These are phyloP conservation scores for Syzygium aqueum DNA, from an alignment of 345 rosid genomes.

Conservation along the genomic window DNA sequence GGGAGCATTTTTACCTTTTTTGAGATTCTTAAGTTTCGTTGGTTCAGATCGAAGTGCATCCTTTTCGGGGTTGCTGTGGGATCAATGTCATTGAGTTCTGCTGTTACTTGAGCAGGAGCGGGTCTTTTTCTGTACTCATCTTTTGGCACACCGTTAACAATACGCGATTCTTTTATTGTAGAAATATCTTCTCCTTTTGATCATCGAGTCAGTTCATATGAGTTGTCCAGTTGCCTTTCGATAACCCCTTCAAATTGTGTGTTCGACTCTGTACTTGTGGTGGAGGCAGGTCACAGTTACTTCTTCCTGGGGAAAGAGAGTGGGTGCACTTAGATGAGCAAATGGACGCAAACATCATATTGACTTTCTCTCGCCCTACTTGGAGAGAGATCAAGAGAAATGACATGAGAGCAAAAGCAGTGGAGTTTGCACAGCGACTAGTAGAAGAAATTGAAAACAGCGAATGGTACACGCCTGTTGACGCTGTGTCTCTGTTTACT, in stretches of 20 bases:
- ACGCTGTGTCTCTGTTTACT: background rate
- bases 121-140: background rate
- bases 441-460: background rate
- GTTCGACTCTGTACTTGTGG: background rate
- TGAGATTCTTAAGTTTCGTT: background rate
- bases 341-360: background rate
- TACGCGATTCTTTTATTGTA: background rate
- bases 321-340: background rate
- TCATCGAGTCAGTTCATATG: background rate
- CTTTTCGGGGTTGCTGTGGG: background rate
- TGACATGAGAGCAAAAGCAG: background rate
- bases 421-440: background rate
- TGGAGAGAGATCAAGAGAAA: background rate
- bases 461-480: background rate
- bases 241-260: background rate
- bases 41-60: background rate
- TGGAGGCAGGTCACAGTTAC: background rate
- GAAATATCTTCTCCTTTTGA: background rate
- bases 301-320: background rate
- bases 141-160: background rate
- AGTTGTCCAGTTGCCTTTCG: background rate
- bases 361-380: background rate
- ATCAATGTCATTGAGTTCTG: background rate
- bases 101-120: background rate
- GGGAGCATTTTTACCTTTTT: background rate